A percentile compares a stretch with the other conserved stretches of the same genome.
Evolutionary conservation across 306 rosid species (phyloP).

Genomic region (Argentina anserina): DNA sequence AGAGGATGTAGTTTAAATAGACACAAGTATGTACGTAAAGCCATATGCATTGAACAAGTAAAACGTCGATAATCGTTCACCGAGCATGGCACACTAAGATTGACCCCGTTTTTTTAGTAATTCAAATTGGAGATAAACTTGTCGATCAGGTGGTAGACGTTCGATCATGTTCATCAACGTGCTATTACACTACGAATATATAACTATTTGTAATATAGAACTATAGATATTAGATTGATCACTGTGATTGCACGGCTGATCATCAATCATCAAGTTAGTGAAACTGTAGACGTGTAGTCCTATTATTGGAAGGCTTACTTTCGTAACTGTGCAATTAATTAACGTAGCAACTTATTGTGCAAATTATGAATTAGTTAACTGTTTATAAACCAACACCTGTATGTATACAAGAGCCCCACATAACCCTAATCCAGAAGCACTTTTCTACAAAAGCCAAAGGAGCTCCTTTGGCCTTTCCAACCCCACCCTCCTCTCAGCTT

Average conservation of each 20-base stretch:
- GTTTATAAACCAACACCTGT: constrained; percentile 24
- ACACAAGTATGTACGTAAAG: neutral
- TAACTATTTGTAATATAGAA: no score
- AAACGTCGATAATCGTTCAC: neutral
- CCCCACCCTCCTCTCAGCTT: constrained; percentile 12
- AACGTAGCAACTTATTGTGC: constrained; percentile 16
- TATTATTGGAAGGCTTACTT: neutral
- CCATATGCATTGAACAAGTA: neutral
- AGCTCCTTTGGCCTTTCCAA: constrained; percentile 15
- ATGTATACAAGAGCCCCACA: constrained; percentile 8
- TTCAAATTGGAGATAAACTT: no score
- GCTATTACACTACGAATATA: neutral
- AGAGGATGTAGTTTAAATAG: neutral
- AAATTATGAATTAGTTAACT: constrained; percentile 4
- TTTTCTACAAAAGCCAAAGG: constrained; percentile 22
- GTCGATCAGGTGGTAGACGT: no score
- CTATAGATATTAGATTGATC: no score
- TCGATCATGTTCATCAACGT: no score
- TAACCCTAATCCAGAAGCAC: constrained; percentile 23
- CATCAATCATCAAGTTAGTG: neutral
- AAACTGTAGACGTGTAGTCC: no score
- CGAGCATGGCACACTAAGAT: no score
- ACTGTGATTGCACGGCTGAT: neutral
- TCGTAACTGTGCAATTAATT: neutral
- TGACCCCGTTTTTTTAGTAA: no score